A percentile compares a stretch with the other conserved stretches of the same genome.
Evolutionary conservation across 2,329 filamentous ascomycete genomes (phyloP).

Genomic region (Venturia effusa): DNA sequence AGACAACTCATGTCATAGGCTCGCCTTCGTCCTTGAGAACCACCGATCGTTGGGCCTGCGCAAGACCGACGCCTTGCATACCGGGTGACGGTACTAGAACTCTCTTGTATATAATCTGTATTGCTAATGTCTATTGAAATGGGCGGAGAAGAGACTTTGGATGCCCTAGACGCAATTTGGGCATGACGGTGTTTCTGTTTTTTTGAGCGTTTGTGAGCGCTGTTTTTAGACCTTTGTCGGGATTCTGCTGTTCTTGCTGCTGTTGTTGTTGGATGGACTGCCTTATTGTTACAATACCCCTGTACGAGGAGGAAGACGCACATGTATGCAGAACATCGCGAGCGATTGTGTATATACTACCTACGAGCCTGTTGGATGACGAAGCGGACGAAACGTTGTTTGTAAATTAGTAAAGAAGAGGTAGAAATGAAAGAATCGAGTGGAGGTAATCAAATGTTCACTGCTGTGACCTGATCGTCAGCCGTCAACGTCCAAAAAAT

Average conservation of each 20-base stretch:
- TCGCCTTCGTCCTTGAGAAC: neutral
- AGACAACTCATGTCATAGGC: slow-evolving; percentile 33
- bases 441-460: no score
- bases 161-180: neutral
- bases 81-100: neutral
- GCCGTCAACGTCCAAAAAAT: no score
- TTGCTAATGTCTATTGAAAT: neutral
- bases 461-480: no score
- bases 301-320: neutral
- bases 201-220: neutral
- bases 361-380: no score
- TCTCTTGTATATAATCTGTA: neutral
- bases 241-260: no score
- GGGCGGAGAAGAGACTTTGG: neutral
- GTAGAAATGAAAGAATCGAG: no score
- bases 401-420: no score
- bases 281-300: neutral
- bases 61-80: neutral
- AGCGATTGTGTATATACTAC: no score
- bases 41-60: neutral
- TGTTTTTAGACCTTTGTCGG: no score
- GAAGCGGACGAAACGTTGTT: no score
- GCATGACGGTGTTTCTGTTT: neutral
- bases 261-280: no score
- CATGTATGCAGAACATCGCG: no score